Evolutionary conservation across 2,329 filamentous ascomycete genomes (phyloP), one percentile per base, ranked within the genome.

Genomic region (Penicillium psychrosexuale): DNA sequence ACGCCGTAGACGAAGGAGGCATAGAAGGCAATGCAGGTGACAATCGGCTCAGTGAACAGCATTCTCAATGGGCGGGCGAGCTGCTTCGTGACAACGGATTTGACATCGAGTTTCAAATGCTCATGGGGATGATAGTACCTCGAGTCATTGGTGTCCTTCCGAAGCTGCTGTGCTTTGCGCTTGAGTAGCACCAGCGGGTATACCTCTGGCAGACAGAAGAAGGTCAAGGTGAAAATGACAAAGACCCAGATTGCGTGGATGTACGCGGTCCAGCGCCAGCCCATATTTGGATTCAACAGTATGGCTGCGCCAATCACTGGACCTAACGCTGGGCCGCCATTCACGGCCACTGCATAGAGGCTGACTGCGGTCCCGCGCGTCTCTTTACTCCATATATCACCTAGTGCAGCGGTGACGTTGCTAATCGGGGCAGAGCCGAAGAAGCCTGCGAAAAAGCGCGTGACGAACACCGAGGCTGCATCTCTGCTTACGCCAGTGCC

Each of bases 241-340:
- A 69, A 72, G 9, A 68, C 71, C 61, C 71, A 72, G 57, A 78
- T 77, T 0, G 75, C 75, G 37, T 72, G 68, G 39, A 78, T 71
- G 53, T 78, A 79, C 47, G 72, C 73, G 0, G 73, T 76, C 77
- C 77, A 79, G 48, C 76, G 66, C 76, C 76, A 78, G n/a, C 74
- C 72, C 2, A 79, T 62, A 43, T 67, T 55, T 0, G 64, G 60
- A 31, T 69, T 69, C 38, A 65, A 58, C 0, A 67, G 48, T 2
- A 80, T 54, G 1, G 74, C 74, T 3, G 72, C 66, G 3, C 77
- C 78, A 12, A 79, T 71, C 5, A 76, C 60, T 1, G 77, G 77
- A 0, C 72, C 76, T 5, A 79, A 39, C 5, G 75, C 66, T 1
- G 77, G 74, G 2, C 77, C 73, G 40, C 72, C 68, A 48, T 71